Conservation (phyloP, 257 asterid genomes). For the Echites panduratus region DNA sequence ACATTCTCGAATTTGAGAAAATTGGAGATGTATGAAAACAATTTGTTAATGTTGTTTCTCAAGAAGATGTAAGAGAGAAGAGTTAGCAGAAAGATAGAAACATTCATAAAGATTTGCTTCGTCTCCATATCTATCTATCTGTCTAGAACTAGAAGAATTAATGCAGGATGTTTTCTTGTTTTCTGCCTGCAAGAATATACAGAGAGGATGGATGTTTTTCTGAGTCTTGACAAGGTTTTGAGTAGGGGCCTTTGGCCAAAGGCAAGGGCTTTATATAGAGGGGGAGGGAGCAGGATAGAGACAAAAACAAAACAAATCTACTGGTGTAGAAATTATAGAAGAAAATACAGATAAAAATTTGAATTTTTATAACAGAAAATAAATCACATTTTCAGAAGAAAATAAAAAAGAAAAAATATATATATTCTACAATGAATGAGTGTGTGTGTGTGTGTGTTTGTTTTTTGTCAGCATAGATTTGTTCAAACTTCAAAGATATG, state of each 20-base stretch:
- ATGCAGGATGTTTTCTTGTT: background rate
- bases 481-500: constrained; percentile 1
- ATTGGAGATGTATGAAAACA: constrained; percentile 15
- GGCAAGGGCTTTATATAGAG: constrained; percentile 14
- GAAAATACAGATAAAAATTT: background rate
- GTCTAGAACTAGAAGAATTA: background rate
- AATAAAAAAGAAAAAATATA: too few species aligned
- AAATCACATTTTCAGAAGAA: background rate
- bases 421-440: too few species aligned
- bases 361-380: too few species aligned
- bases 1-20: constrained; percentile 17
- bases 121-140: background rate
- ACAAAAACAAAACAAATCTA: background rate
- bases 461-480: background rate
- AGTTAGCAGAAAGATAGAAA: constrained; percentile 23
- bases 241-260: constrained; percentile 7
- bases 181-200: background rate
- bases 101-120: constrained; percentile 12
- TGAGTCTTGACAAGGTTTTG: background rate
- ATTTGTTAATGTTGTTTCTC: background rate
- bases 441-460: too few species aligned
- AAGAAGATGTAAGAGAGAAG: constrained; percentile 15
- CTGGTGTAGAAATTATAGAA: background rate
- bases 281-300: background rate
- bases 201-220: constrained; percentile 3